Base-by-base conservation (phyloP, 345 rosid species). In the Lumnitzera racemosa region DNA sequence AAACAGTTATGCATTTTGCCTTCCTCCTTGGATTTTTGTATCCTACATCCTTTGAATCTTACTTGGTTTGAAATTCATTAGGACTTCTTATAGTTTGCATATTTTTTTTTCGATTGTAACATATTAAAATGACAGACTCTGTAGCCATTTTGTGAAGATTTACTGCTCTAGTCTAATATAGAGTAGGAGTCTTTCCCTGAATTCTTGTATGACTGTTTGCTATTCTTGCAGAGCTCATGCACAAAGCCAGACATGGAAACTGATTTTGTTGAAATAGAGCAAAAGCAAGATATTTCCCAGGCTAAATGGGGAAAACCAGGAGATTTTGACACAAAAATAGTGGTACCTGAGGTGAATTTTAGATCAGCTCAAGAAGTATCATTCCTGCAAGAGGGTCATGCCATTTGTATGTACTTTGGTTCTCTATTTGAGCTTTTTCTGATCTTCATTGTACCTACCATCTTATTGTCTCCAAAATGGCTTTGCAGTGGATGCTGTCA, bases 171-270 rank as follows among this genome's bases (percentile, higher is more conserved):
- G 5, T 27, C 3, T 27, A 27, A 27, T 3, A 27, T 27, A 27
- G 31, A 27, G 4, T 27, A 27, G 55, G 49, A 43, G 50, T 4
- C 13, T 24, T 4, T 16, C n/a, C 25, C 51, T 41, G 57, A 27
- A 50, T 20, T 12, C 2, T 20, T n/a, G 25, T 12, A 53, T 61
- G 72, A 56, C 57, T 70, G 61, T 69, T 66, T 78, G 53, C 46
- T 69, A 70, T 78, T 76, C 52, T 65, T 83, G 80, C 83, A 84
- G 98, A 91, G 95, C 80, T 84, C 95, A 64, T 86, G 89, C 70
- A 80, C 90, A 29, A 86, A 82, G 65, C 88, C 89, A 49, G 88
- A 84, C 57, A 61, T 76, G 74, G 87, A 83, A 72, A 82, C 79
- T 24, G 91, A 86, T 66, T 64, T 78, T 56, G 74, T 70, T 13